Evolutionary conservation across 116 monocot genomes (phyloP).

Genomic region (Trichopus zeylanicus): DNA sequence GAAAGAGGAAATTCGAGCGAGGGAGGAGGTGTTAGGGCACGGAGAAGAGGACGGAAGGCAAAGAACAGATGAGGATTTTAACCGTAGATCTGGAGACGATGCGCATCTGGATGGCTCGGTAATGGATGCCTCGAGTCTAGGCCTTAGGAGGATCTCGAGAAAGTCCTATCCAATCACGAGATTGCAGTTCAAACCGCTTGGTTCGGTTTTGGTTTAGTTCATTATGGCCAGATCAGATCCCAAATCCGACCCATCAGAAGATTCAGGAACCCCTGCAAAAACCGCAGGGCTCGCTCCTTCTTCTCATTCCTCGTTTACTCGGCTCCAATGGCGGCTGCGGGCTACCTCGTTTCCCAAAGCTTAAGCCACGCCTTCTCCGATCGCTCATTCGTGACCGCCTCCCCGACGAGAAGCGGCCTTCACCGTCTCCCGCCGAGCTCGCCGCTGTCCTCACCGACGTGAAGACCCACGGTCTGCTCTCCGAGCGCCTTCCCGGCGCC

Average conservation of each 20-base stretch:
- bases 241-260: no score
- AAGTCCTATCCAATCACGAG: no score
- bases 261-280: neutral
- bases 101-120: neutral
- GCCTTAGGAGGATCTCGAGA: neutral
- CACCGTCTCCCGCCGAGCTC: conserved; percentile 26
- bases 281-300: neutral
- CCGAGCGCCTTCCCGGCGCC: conserved; percentile 19
- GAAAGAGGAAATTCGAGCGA: neutral
- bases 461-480: conserved; percentile 48
- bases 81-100: neutral
- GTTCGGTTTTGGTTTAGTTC: no score
- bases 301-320: neutral
- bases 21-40: neutral
- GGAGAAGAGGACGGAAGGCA: neutral
- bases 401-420: conserved; percentile 30
- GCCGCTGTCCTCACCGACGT: conserved; percentile 29
- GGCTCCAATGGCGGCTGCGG: conserved; percentile 2
- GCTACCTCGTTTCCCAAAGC: conserved; percentile 14
- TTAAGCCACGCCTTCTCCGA: conserved; percentile 56
- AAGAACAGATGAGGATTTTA: neutral
- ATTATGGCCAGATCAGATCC: no score
- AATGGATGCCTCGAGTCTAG: neutral
- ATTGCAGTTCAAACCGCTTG: no score
- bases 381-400: conserved; percentile 43